Percentiles rank a stretch among this genome's conserved stretches.
Conservation (phyloP, 2,329 filamentous ascomycete species). For the Chrysoporthe puriensis region DNA sequence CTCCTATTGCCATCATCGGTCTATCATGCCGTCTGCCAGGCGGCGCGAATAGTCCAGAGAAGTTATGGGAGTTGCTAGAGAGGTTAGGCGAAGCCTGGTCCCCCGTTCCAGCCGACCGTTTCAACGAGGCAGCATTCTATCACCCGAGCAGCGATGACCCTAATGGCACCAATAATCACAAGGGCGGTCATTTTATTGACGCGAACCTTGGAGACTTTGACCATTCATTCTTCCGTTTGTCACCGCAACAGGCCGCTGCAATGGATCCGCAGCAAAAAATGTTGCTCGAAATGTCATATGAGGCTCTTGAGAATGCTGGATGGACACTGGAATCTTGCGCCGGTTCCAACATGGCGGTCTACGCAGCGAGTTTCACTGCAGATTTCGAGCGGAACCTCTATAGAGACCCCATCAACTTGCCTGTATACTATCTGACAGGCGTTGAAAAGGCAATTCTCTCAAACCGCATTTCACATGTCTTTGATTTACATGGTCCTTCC, state of each 20-base stretch:
- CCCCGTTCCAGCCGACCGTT: neutral
- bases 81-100: neutral
- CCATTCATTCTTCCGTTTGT: conserved; percentile 68
- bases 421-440: conserved; percentile 40
- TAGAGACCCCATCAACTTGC: conserved; percentile 28
- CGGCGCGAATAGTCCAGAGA: neutral
- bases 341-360: conserved; percentile 35
- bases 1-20: conserved; percentile 6
- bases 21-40: conserved; percentile 15
- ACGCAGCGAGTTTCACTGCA: conserved; percentile 36
- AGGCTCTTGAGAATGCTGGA: conserved; percentile 60
- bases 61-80: neutral
- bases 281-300: conserved; percentile 66
- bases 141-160: conserved; percentile 1
- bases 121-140: conserved; percentile 15
- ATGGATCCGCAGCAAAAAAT: conserved; percentile 70
- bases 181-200: conserved; percentile 9
- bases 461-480: conserved; percentile 47
- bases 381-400: conserved; percentile 36
- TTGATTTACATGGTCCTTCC: conserved; percentile 45
- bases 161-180: conserved; percentile 13
- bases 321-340: conserved; percentile 31
- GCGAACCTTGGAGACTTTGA: conserved; percentile 3
- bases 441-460: conserved; percentile 40
- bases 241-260: conserved; percentile 65